Evolutionary conservation across 2,329 filamentous ascomycete species (phyloP).

Genomic region (Hypomyces rosellus): DNA sequence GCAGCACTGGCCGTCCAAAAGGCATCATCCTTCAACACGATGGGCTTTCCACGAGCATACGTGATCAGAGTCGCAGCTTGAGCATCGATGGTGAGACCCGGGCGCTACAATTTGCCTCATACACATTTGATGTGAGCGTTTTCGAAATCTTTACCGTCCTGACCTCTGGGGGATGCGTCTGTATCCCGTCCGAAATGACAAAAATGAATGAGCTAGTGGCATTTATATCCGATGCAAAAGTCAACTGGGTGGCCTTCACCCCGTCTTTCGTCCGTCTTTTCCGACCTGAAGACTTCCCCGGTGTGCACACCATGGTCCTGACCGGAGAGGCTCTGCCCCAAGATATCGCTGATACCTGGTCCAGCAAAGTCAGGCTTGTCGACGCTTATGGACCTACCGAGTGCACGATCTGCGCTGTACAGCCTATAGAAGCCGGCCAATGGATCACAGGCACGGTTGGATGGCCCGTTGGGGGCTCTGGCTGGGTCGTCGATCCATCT

Average conservation of each 20-base stretch:
- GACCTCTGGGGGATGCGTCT: constrained; percentile 11
- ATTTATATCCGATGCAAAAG: not conserved
- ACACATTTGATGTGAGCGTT: constrained; percentile 8
- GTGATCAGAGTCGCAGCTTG: not conserved
- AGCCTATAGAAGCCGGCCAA: no score
- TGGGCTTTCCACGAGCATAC: not conserved
- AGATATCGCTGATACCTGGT: not conserved
- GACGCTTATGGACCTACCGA: constrained; percentile 4
- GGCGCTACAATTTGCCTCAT: constrained; percentile 11
- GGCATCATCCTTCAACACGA: not conserved
- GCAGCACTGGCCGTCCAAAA: constrained; percentile 1
- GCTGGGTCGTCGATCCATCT: no score
- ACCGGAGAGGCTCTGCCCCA: constrained; percentile 9
- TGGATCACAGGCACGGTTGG: no score
- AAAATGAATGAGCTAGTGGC: constrained; percentile 3
- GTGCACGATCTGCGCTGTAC: no score
- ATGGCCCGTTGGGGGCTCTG: no score
- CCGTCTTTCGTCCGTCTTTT: constrained; percentile 2
- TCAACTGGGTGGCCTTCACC: constrained; percentile 2
- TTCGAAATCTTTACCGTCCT: constrained; percentile 9
- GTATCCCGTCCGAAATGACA: constrained; percentile 13
- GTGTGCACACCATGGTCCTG: constrained; percentile 6
- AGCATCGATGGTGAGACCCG: not conserved
- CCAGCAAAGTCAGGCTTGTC: not conserved
- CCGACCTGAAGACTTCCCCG: not conserved